These are phyloP conservation scores for Colletotrichum limetticola DNA, from an alignment of 2,329 filamentous ascomycete species.

Conservation along the genomic window DNA sequence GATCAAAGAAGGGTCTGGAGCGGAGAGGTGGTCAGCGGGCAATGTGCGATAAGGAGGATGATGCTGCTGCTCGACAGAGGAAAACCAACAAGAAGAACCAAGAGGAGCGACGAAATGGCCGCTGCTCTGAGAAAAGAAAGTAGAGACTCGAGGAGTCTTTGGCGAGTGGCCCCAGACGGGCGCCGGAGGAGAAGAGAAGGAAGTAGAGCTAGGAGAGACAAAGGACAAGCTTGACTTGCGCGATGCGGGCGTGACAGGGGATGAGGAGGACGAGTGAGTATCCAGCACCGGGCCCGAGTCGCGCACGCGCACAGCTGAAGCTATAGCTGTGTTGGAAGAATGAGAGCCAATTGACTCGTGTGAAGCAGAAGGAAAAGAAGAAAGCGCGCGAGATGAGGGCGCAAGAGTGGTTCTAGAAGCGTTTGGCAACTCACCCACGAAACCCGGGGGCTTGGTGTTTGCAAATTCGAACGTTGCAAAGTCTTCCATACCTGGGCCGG, in stretches of 20 bases:
- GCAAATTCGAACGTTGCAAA: conserved; percentile 59
- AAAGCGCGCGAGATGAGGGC: conserved; percentile 36
- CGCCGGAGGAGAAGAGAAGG: conserved; percentile 45
- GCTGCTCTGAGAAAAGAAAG: conserved; percentile 64
- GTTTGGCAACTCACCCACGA: conserved; percentile 66
- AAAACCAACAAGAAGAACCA: conserved; percentile 64
- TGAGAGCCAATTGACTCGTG: conserved; percentile 36
- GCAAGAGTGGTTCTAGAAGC: conserved; percentile 44
- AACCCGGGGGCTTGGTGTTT: conserved; percentile 58
- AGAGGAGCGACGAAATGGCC: conserved; percentile 64
- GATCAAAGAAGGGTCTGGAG: conserved; percentile 66
- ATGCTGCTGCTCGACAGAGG: conserved; percentile 44
- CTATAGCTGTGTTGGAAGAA: conserved; percentile 11
- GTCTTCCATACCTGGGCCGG: conserved; percentile 61
- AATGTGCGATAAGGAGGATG: conserved; percentile 31
- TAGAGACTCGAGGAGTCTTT: conserved; percentile 46
- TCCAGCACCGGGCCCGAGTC: conserved; percentile 41
- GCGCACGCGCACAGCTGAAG: conserved; percentile 22
- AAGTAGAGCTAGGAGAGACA: conserved; percentile 45
- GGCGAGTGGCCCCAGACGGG: conserved; percentile 44
- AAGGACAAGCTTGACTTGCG: conserved; percentile 43
- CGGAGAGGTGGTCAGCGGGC: conserved; percentile 49
- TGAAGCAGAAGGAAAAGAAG: conserved; percentile 41
- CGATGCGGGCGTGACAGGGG: conserved; percentile 41
- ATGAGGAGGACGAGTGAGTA: conserved; percentile 41